Conservation (phyloP, 2,329 filamentous ascomycete genomes). For the Aspergillus sp. region DNA sequence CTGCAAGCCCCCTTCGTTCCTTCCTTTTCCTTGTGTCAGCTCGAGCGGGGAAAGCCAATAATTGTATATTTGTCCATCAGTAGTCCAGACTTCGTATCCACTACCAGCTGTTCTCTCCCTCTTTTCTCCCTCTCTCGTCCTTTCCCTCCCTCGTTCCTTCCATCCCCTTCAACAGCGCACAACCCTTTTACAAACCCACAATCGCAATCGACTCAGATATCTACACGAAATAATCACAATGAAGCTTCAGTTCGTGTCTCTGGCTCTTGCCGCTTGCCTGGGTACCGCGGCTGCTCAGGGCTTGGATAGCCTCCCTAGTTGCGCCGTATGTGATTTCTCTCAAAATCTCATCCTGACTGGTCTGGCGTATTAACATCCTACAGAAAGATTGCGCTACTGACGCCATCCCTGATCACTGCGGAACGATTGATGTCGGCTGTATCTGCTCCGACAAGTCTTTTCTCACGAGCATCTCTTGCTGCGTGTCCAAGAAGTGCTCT, state of each 20-base stretch:
- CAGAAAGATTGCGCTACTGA: constrained; percentile 43
- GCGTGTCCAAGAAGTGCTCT: constrained; percentile 47
- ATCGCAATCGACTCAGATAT: no score
- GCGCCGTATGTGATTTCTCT: constrained; percentile 51
- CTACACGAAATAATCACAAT: constrained; percentile 33
- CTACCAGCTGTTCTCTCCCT: background rate
- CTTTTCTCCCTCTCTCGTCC: background rate
- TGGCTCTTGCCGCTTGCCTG: constrained; percentile 56
- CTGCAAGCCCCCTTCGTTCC: no score
- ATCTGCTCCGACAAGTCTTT: constrained; percentile 51
- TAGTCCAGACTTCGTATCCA: background rate
- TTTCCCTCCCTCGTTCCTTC: background rate
- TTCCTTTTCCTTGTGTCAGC: background rate
- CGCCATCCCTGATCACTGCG: constrained; percentile 42
- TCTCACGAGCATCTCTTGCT: constrained; percentile 51
- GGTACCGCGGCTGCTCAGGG: constrained; percentile 48
- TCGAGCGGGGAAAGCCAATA: background rate
- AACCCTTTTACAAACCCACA: no score
- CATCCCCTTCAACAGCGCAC: background rate
- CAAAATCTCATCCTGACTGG: background rate
- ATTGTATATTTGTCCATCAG: background rate
- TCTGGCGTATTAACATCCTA: constrained; percentile 2
- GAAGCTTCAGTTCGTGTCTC: constrained; percentile 51
- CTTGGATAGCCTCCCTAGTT: constrained; percentile 49
- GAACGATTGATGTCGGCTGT: constrained; percentile 45